Evolutionary conservation across 1,284 basidiomycete species (phyloP).

Genomic region (Fomitopsis palustris): DNA sequence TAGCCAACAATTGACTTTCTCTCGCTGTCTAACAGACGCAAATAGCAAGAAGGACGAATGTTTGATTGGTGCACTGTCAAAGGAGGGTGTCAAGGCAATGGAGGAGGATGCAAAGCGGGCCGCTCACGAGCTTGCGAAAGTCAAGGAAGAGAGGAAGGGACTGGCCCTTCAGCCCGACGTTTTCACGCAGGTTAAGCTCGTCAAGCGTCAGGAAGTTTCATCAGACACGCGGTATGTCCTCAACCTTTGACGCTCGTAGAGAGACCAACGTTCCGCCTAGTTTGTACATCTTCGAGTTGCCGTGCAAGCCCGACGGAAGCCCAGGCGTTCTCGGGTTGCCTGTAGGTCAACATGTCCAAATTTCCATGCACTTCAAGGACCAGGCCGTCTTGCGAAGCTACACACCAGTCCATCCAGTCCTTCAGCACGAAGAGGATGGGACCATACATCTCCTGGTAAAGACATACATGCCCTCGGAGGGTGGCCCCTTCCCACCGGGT

Average conservation of each 20-base stretch:
- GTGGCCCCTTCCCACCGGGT: constrained; percentile 15
- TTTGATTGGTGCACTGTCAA: constrained; percentile 17
- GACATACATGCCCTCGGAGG: constrained; percentile 19
- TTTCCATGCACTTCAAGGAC: constrained; percentile 23
- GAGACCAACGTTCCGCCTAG: constrained; percentile 1
- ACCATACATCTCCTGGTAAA: constrained; percentile 25
- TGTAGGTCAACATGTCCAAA: constrained; percentile 20
- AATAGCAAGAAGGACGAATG: constrained; percentile 19
- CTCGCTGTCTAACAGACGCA: no score
- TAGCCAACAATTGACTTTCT: no score
- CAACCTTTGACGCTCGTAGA: background rate
- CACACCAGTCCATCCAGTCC: constrained; percentile 20
- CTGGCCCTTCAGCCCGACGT: constrained; percentile 20
- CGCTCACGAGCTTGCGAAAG: constrained; percentile 12
- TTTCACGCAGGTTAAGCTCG: constrained; percentile 15
- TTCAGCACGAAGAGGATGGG: constrained; percentile 23
- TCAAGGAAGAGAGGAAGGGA: constrained; percentile 17
- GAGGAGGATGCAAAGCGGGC: constrained; percentile 19
- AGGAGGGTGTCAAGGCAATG: constrained; percentile 18
- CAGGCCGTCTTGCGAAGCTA: constrained; percentile 21
- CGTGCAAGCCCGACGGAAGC: constrained; percentile 10
- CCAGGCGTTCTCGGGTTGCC: constrained; percentile 18
- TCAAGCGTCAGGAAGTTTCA: constrained; percentile 13
- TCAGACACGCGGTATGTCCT: constrained; percentile 12
- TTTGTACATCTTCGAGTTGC: constrained; percentile 21